Evolutionary conservation across 2,329 filamentous ascomycete species (phyloP).

Genomic region (Zymoseptoria ardabiliae): DNA sequence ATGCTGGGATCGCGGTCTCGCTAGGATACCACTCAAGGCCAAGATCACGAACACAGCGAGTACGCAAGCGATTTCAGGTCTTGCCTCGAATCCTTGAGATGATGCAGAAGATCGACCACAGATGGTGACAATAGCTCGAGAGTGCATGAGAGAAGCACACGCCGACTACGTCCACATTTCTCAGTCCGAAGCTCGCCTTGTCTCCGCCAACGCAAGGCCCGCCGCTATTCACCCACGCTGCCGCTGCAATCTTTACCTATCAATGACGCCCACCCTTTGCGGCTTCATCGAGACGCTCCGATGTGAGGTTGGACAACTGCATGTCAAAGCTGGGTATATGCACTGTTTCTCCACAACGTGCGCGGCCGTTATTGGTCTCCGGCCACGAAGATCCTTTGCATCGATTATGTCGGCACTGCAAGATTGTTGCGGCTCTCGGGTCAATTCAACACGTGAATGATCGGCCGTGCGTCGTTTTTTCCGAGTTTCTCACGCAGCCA

Average conservation of each 20-base stretch:
- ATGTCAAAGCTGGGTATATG: background rate
- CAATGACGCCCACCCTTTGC: background rate
- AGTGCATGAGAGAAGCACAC: background rate
- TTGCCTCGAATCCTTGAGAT: background rate
- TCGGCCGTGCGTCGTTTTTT: background rate
- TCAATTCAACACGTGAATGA: background rate
- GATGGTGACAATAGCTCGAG: background rate
- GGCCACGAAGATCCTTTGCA: background rate
- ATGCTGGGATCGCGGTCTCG: background rate
- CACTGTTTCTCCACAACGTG: background rate
- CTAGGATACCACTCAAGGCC: background rate
- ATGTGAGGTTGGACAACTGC: background rate
- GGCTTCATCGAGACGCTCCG: background rate
- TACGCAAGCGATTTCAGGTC: background rate
- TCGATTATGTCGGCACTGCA: background rate
- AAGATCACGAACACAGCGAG: background rate
- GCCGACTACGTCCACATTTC: background rate
- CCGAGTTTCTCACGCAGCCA: background rate
- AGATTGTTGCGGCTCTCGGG: background rate
- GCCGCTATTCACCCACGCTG: no score
- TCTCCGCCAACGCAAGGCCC: background rate
- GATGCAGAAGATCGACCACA: background rate
- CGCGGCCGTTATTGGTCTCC: background rate
- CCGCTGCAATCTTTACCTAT: background rate
- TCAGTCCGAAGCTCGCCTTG: background rate